A percentile compares a stretch with the other conserved stretches of the same genome.
Evolutionary conservation across 139 green algal genomes (phyloP).

Genomic region (Picochlorum sp.): DNA sequence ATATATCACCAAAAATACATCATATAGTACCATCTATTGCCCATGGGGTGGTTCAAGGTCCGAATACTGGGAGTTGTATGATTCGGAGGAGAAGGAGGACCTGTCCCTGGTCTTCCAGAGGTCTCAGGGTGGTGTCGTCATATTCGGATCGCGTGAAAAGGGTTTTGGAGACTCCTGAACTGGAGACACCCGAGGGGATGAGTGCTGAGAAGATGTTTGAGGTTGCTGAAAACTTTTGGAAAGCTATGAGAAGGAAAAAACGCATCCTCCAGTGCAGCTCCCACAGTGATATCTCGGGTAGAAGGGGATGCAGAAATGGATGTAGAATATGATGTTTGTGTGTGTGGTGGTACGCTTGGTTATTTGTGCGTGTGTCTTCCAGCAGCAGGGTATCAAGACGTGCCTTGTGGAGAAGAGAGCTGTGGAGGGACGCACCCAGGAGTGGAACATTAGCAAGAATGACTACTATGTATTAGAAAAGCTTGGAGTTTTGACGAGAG

Average conservation of each 20-base stretch:
- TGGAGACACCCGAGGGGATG: constrained; percentile 14
- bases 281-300: constrained; percentile 4
- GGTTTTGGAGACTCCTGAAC: constrained; percentile 5
- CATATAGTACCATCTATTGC: no score
- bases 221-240: constrained; percentile 26
- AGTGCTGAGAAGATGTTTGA: constrained; percentile 16
- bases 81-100: no score
- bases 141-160: constrained; percentile 1
- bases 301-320: background rate
- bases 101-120: no score
- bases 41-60: no score
- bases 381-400: constrained; percentile 48
- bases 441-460: constrained; percentile 26
- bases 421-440: constrained; percentile 30
- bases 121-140: no score
- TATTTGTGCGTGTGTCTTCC: constrained; percentile 72
- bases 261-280: background rate
- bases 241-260: constrained; percentile 4
- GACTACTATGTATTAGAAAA: constrained; percentile 45
- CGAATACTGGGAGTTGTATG: no score
- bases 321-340: constrained; percentile 62
- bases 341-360: constrained; percentile 81
- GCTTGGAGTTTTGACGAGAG: constrained; percentile 47
- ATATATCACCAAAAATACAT: no score
- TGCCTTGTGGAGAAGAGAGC: constrained; percentile 49